A percentile compares a stretch with the other conserved stretches of the same genome.
phyloP scores from a whole-genome alignment of 1,284 basidiomycete species.

The Anthracocystis panici-leucophaei region DNA sequence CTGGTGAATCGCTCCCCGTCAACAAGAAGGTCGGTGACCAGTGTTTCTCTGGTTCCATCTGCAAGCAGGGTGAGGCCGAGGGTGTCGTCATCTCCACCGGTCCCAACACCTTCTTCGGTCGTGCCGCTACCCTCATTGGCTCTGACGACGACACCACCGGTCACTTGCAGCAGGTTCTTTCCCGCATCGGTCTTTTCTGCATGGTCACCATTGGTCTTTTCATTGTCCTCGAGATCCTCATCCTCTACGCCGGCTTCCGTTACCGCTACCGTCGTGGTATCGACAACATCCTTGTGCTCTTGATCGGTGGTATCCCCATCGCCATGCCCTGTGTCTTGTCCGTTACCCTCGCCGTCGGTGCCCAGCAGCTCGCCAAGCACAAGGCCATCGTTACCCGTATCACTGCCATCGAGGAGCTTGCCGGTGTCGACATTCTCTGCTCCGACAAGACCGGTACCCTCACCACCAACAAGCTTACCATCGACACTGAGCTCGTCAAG shows the following conservation, averaged over 20 bases:
- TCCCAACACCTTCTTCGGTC: slow-evolving; percentile 90
- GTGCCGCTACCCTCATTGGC: slow-evolving; percentile 89
- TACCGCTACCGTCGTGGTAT: slow-evolving; percentile 81
- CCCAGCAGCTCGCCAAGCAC: slow-evolving; percentile 89
- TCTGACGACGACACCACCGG: slow-evolving; percentile 84
- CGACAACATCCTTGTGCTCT: slow-evolving; percentile 95
- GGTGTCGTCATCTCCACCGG: slow-evolving; percentile 94
- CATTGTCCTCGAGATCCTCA: slow-evolving; percentile 89
- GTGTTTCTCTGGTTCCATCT: slow-evolving; percentile 81
- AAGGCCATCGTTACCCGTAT: slow-evolving; percentile 97
- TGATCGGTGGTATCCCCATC: slow-evolving; percentile 98
- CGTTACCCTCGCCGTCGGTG: slow-evolving; percentile 95
- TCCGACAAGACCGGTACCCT: slow-evolving; percentile 98
- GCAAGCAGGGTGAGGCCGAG: slow-evolving; percentile 80
- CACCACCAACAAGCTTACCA: slow-evolving; percentile 96
- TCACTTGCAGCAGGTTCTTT: slow-evolving; percentile 86
- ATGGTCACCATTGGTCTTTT: slow-evolving; percentile 92
- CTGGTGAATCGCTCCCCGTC: slow-evolving; percentile 93
- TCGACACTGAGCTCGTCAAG: slow-evolving; percentile 90
- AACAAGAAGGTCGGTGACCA: slow-evolving; percentile 77
- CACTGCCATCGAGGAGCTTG: slow-evolving; percentile 92
- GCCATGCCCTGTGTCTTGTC: slow-evolving; percentile 97
- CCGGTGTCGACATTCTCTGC: slow-evolving; percentile 94
- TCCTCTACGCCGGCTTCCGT: slow-evolving; percentile 84
- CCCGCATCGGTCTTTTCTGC: slow-evolving; percentile 87